These are phyloP conservation scores for Ascochyta viciae-villosae DNA, from an alignment of 2,329 filamentous ascomycete genomes.

Conservation along the genomic window DNA sequence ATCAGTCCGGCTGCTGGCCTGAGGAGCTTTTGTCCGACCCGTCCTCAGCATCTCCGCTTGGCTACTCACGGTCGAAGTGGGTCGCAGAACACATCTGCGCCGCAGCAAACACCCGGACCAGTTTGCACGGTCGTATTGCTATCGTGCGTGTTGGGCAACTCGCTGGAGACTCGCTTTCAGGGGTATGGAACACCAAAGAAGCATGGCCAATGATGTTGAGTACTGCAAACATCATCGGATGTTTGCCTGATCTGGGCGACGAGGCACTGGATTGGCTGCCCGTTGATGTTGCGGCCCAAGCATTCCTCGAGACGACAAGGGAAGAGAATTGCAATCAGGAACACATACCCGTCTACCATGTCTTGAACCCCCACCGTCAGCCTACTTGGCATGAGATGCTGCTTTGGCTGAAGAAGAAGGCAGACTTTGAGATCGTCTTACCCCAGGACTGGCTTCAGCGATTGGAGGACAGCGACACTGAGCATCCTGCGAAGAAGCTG, in stretches of 20 bases:
- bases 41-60: slow-evolving; percentile 55
- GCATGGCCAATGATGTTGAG: slow-evolving; percentile 49
- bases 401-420: slow-evolving; percentile 51
- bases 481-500: slow-evolving; percentile 57
- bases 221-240: slow-evolving; percentile 36
- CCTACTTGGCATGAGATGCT: slow-evolving; percentile 58
- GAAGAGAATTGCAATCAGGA: slow-evolving; percentile 3
- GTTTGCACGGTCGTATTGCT: slow-evolving; percentile 37
- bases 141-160: slow-evolving; percentile 52
- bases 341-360: slow-evolving; percentile 53
- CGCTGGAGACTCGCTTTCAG: slow-evolving; percentile 42
- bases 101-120: slow-evolving; percentile 42
- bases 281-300: slow-evolving; percentile 52
- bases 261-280: slow-evolving; percentile 45
- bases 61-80: slow-evolving; percentile 64
- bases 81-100: slow-evolving; percentile 64
- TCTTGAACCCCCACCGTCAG: slow-evolving; percentile 55
- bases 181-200: slow-evolving; percentile 42
- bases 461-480: slow-evolving; percentile 44
- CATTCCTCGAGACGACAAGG: slow-evolving; percentile 54
- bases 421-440: slow-evolving; percentile 51
- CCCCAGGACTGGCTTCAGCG: slow-evolving; percentile 53
- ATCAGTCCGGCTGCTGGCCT: slow-evolving; percentile 37
- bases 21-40: slow-evolving; percentile 55
- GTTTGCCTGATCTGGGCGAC: slow-evolving; percentile 38